Conservation (phyloP, 768 basidiomycete species). For the Collybia sp. region DNA sequence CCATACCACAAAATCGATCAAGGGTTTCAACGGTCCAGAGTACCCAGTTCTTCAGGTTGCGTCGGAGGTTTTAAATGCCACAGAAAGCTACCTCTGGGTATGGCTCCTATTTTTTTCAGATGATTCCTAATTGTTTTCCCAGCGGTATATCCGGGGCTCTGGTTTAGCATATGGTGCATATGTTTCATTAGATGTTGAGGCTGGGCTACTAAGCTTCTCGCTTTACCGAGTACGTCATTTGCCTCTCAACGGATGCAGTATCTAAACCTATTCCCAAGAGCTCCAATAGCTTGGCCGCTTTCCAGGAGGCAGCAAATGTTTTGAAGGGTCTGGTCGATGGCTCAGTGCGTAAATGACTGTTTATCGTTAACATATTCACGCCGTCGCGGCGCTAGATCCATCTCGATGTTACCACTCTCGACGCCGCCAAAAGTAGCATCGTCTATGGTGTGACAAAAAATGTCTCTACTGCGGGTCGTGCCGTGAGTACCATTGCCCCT, state of each 20-base stretch:
- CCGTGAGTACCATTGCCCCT: slow-evolving; percentile 47
- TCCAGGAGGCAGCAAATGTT: slow-evolving; percentile 73
- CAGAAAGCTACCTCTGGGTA: slow-evolving; percentile 95
- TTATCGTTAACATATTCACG: not conserved
- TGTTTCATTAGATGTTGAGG: slow-evolving; percentile 68
- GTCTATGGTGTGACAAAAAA: slow-evolving; percentile 78
- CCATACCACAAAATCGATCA: slow-evolving; percentile 74
- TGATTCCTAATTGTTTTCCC: slow-evolving; percentile 7
- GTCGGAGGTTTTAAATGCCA: slow-evolving; percentile 82
- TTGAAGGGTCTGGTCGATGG: slow-evolving; percentile 79
- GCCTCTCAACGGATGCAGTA: not conserved
- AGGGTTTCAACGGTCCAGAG: slow-evolving; percentile 78
- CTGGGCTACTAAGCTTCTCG: slow-evolving; percentile 70
- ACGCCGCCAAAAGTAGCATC: slow-evolving; percentile 89
- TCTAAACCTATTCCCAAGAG: slow-evolving; percentile 41
- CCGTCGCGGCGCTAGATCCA: slow-evolving; percentile 47
- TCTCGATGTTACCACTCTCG: slow-evolving; percentile 75
- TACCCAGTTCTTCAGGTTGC: slow-evolving; percentile 85
- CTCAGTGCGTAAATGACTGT: slow-evolving; percentile 47
- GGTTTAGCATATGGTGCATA: slow-evolving; percentile 94
- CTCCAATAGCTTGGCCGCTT: slow-evolving; percentile 76
- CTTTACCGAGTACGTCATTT: slow-evolving; percentile 64
- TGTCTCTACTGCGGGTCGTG: slow-evolving; percentile 83
- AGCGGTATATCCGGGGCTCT: slow-evolving; percentile 89
- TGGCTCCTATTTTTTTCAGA: slow-evolving; percentile 4